Percentiles rank a stretch among this genome's conserved stretches.
These are phyloP conservation scores for Eragrostis tef DNA, from an alignment of 202 grass and related monocot species.

Conservation along the genomic window DNA sequence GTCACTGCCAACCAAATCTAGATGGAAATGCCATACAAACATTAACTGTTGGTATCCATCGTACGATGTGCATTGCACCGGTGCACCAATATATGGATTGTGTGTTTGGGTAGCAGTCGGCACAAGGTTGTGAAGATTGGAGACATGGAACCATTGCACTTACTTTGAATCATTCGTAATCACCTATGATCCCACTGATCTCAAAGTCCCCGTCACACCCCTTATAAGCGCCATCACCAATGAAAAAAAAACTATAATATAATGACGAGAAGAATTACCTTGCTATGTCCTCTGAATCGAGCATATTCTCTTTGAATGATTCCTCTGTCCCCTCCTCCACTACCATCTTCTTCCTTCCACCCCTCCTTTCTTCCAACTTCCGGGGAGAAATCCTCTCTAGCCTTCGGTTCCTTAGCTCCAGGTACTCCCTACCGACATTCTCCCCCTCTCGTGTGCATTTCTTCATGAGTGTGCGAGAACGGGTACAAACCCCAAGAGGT, in stretches of 20 bases:
- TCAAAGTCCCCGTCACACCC: neutral
- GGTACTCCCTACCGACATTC: slow-evolving; percentile 46
- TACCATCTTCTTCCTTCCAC: neutral
- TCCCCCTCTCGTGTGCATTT: neutral
- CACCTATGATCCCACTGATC: too few species aligned
- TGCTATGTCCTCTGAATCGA: slow-evolving; percentile 49
- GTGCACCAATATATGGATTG: too few species aligned
- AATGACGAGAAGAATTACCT: slow-evolving; percentile 50
- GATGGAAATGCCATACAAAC: too few species aligned
- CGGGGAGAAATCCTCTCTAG: slow-evolving; percentile 61
- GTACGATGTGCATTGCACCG: too few species aligned
- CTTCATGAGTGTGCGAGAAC: slow-evolving; percentile 54
- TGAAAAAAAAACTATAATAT: neutral
- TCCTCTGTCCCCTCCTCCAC: slow-evolving; percentile 29
- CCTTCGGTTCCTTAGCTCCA: slow-evolving; percentile 75
- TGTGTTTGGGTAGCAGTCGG: too few species aligned
- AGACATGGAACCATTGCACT: too few species aligned
- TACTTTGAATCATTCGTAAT: too few species aligned
- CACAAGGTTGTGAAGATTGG: too few species aligned
- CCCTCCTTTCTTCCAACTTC: neutral
- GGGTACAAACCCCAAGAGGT: slow-evolving; percentile 72
- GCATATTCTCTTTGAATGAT: slow-evolving; percentile 68
- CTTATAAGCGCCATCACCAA: neutral
- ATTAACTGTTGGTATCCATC: too few species aligned
- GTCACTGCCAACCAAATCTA: too few species aligned